A percentile compares a stretch with the other conserved stretches of the same genome.
phyloP scores from a whole-genome alignment of 2,329 filamentous ascomycete genomes.

The Fusarium subtropicale region DNA sequence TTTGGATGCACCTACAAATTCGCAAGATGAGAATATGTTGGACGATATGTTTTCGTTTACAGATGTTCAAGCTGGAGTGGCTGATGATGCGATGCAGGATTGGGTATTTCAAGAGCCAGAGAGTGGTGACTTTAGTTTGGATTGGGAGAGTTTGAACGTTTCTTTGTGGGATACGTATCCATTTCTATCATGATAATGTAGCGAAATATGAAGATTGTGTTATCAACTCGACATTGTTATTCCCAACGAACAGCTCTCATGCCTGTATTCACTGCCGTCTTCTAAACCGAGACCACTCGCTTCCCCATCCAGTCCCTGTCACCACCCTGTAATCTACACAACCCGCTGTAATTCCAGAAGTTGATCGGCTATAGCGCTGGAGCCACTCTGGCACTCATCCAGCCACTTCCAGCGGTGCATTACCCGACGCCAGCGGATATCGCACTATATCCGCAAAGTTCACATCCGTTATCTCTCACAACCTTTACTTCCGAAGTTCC shows the following conservation, averaged over 20 bases:
- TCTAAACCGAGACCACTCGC: background rate
- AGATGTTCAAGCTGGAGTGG: background rate
- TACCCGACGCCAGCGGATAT: conserved; percentile 41
- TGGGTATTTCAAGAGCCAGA: conserved; percentile 36
- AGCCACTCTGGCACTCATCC: too few species aligned
- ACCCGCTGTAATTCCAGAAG: background rate
- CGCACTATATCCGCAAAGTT: background rate
- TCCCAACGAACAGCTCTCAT: background rate
- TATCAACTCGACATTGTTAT: background rate
- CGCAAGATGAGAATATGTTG: background rate
- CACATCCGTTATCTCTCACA: conserved; percentile 15
- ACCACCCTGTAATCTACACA: background rate
- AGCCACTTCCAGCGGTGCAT: conserved; percentile 11
- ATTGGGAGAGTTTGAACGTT: conserved; percentile 44
- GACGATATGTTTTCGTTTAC: background rate
- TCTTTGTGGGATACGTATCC: conserved; percentile 46
- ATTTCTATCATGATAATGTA: conserved; percentile 30
- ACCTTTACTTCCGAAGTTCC: conserved; percentile 23
- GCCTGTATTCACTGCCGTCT: background rate
- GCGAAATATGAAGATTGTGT: background rate
- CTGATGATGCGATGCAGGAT: conserved; percentile 21
- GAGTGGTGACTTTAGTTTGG: conserved; percentile 36
- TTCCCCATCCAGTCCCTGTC: background rate
- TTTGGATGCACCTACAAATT: background rate
- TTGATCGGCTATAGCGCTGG: background rate